These are phyloP conservation scores for Leccinum subgranulosum DNA, from an alignment of 768 basidiomycete genomes.

Conservation along the genomic window DNA sequence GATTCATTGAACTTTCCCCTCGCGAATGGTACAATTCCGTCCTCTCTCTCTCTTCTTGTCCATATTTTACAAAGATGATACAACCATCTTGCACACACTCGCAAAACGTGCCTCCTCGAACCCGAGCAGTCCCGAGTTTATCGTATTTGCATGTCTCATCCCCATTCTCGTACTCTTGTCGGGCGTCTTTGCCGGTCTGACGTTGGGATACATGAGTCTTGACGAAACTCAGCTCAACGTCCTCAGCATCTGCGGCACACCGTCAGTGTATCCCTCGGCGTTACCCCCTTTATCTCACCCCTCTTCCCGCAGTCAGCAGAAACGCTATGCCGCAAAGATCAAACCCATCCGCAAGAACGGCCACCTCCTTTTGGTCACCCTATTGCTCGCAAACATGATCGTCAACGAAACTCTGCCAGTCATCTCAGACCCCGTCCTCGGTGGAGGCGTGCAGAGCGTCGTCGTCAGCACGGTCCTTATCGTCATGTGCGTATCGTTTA, in stretches of 20 bases:
- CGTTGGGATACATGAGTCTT: constrained; percentile 89
- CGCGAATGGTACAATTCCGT: constrained; percentile 40
- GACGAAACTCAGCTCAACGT: constrained; percentile 92
- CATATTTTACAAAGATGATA: constrained; percentile 24
- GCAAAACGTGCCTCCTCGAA: constrained; percentile 30
- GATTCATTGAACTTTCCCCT: not conserved
- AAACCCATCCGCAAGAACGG: constrained; percentile 83
- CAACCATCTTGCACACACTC: constrained; percentile 22
- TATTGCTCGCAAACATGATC: constrained; percentile 88
- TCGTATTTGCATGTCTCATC: constrained; percentile 58
- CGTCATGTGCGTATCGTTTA: constrained; percentile 64
- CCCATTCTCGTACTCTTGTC: constrained; percentile 80
- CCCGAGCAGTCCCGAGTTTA: constrained; percentile 27
- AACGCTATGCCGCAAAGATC: constrained; percentile 78
- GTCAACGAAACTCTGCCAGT: constrained; percentile 86
- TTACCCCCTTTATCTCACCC: not conserved
- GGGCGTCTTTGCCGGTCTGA: constrained; percentile 88
- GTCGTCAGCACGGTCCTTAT: constrained; percentile 81
- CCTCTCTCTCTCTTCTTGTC: constrained; percentile 41
- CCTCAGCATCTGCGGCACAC: constrained; percentile 77
- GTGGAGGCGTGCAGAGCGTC: constrained; percentile 75
- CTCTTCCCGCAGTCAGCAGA: constrained; percentile 57
- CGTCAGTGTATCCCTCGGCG: constrained; percentile 44
- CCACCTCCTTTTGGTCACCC: constrained; percentile 77
- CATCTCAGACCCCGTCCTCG: constrained; percentile 75